Evolutionary conservation across 2,329 filamentous ascomycete species (phyloP).

Genomic region (Aquanectria penicillioides): DNA sequence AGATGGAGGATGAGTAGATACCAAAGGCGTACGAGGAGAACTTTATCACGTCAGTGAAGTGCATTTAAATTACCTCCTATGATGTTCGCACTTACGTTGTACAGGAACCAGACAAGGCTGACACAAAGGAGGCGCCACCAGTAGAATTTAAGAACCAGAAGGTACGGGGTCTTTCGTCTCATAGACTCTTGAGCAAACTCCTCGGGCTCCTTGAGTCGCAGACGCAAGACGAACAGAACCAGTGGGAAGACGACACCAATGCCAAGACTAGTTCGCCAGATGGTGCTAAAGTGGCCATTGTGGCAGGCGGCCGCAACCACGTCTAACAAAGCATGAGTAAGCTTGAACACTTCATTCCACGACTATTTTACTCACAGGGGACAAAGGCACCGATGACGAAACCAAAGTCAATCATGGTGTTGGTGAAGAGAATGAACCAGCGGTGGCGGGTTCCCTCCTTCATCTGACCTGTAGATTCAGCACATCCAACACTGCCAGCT

Average conservation of each 20-base stretch:
- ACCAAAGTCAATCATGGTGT: conserved; percentile 84
- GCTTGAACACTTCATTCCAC: accelerated
- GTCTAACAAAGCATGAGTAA: conserved; percentile 37
- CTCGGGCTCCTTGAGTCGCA: conserved; percentile 81
- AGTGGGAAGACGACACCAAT: conserved; percentile 82
- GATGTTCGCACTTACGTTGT: conserved; percentile 63
- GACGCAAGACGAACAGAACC: conserved; percentile 74
- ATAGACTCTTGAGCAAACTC: conserved; percentile 79
- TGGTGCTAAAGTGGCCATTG: conserved; percentile 73
- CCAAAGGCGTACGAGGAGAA: conserved; percentile 88
- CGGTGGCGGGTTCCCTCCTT: conserved; percentile 83
- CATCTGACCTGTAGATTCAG: conserved; percentile 85
- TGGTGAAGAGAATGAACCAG: conserved; percentile 93
- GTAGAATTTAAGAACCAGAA: conserved; percentile 71
- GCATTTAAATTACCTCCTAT: accelerated
- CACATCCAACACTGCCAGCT: conserved; percentile 83
- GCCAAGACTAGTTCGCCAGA: conserved; percentile 85
- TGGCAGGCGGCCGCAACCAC: conserved; percentile 66
- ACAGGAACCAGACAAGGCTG: conserved; percentile 85
- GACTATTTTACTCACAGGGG: conserved; percentile 56
- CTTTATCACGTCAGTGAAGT: conserved; percentile 38
- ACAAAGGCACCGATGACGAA: conserved; percentile 85
- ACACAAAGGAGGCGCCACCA: conserved; percentile 77
- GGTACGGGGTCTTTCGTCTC: conserved; percentile 67
- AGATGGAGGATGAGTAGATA: conserved; percentile 83